Evolutionary conservation across 768 basidiomycete species (phyloP).

Genomic region (Lentinula guzmanii): DNA sequence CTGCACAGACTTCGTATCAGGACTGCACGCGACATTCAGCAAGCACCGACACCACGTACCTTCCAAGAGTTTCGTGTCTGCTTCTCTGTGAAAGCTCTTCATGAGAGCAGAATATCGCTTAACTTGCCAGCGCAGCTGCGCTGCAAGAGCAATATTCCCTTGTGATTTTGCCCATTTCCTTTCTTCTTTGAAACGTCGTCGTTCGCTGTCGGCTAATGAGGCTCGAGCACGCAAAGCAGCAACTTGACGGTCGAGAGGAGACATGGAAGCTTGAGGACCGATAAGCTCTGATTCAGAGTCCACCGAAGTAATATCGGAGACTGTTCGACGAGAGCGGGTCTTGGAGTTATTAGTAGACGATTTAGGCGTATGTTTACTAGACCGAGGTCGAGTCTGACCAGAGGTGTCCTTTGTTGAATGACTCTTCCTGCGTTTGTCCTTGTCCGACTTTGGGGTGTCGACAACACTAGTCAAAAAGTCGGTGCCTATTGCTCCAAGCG

Average conservation of each 20-base stretch:
- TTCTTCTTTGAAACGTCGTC: conserved; percentile 79
- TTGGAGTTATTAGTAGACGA: conserved; percentile 5
- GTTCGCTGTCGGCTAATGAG: conserved; percentile 76
- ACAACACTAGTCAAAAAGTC: conserved; percentile 66
- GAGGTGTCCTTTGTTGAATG: conserved; percentile 16
- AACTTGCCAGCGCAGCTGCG: conserved; percentile 80
- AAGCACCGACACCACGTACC: conserved; percentile 30
- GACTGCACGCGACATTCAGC: background rate
- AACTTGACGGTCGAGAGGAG: conserved; percentile 69
- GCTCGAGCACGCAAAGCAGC: conserved; percentile 70
- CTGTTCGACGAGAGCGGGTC: conserved; percentile 18
- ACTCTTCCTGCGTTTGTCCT: conserved; percentile 25
- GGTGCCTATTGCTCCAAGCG: conserved; percentile 63
- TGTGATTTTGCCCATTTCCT: conserved; percentile 81
- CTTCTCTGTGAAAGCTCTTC: conserved; percentile 77
- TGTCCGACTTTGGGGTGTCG: conserved; percentile 34
- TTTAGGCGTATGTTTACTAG: conserved; percentile 10
- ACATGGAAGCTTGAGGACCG: conserved; percentile 50
- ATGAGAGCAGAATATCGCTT: conserved; percentile 74
- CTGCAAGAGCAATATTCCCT: conserved; percentile 68
- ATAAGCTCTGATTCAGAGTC: conserved; percentile 65
- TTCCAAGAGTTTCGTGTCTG: conserved; percentile 62
- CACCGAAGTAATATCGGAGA: conserved; percentile 62
- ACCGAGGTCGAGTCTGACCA: conserved; percentile 13
- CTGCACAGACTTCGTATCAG: background rate